Percentiles rank a stretch among this genome's conserved stretches.
Conservation (phyloP, 441 rosid species). For the Gossypium lobatum region DNA sequence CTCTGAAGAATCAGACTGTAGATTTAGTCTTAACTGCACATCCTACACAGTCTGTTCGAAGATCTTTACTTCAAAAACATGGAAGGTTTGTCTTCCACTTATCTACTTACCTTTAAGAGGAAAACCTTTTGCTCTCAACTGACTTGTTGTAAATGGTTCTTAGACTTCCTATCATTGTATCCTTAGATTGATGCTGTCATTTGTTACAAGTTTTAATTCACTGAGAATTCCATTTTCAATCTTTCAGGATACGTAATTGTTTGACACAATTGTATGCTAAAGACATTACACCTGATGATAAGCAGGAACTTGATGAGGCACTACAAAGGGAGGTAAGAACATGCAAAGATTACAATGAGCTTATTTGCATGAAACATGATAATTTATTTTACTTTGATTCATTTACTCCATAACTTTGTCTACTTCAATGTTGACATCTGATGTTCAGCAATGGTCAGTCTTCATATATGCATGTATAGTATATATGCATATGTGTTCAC, state of each 20-base stretch:
- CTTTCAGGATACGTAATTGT: constrained; percentile 63
- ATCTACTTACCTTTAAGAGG: neutral
- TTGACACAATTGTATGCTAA: constrained; percentile 76
- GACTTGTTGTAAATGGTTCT: neutral
- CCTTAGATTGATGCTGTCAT: neutral
- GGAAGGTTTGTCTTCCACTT: constrained; percentile 49
- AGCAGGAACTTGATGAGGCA: constrained; percentile 94
- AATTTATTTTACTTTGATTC: neutral
- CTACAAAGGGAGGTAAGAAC: constrained; percentile 71
- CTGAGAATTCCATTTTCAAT: constrained; percentile 6
- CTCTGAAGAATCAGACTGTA: constrained; percentile 86
- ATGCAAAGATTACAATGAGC: neutral
- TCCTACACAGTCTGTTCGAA: constrained; percentile 83
- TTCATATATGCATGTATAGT: neutral
- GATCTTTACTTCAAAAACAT: constrained; percentile 89
- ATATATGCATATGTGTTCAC: neutral
- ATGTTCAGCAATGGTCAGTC: neutral
- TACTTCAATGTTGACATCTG: neutral
- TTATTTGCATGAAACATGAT: neutral
- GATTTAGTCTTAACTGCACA: constrained; percentile 89
- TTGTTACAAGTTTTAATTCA: neutral
- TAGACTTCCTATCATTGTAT: neutral
- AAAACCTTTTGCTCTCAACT: neutral
- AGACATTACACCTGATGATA: constrained; percentile 84
- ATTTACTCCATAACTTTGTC: neutral